Percentiles rank a stretch among this genome's conserved stretches.
Evolutionary conservation across 306 rosid species (phyloP).

Genomic region (Quercus parvula): DNA sequence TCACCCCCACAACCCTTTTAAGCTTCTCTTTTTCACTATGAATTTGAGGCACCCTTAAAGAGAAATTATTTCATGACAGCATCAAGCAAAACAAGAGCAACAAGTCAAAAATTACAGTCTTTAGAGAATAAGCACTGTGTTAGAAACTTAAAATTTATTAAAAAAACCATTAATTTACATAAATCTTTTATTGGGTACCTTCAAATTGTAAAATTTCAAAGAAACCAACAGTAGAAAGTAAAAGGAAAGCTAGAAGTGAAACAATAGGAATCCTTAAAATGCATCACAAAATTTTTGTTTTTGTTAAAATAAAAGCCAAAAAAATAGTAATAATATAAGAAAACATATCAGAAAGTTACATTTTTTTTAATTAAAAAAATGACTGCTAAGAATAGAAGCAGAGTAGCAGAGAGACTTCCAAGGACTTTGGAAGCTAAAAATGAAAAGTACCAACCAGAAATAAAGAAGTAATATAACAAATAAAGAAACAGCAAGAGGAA

Average conservation of each 20-base stretch:
- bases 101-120: not conserved
- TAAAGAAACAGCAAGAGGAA: not conserved
- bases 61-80: slow-evolving; percentile 12
- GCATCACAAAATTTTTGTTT: slow-evolving; percentile 4
- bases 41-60: slow-evolving; percentile 26
- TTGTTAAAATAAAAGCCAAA: not conserved
- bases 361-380: slow-evolving; percentile 16
- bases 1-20: slow-evolving; percentile 11
- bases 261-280: not conserved
- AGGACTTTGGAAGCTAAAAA: slow-evolving; percentile 31
- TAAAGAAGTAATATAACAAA: slow-evolving; percentile 14
- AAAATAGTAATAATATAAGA: not conserved
- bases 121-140: not conserved
- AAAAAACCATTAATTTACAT: not conserved
- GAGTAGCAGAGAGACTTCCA: slow-evolving; percentile 24
- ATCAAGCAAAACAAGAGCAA: slow-evolving; percentile 10
- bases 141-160: not conserved
- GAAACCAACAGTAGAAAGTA: not conserved
- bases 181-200: not conserved
- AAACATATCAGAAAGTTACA: slow-evolving; percentile 21
- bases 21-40: slow-evolving; percentile 17
- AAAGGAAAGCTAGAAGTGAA: not conserved
- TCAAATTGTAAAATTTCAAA: not conserved
- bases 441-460: slow-evolving; percentile 10
- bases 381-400: not conserved